Percentiles rank a stretch among this genome's conserved stretches.
phyloP scores from a whole-genome alignment of 805 yeast species.

The Yarrowia sp. region DNA sequence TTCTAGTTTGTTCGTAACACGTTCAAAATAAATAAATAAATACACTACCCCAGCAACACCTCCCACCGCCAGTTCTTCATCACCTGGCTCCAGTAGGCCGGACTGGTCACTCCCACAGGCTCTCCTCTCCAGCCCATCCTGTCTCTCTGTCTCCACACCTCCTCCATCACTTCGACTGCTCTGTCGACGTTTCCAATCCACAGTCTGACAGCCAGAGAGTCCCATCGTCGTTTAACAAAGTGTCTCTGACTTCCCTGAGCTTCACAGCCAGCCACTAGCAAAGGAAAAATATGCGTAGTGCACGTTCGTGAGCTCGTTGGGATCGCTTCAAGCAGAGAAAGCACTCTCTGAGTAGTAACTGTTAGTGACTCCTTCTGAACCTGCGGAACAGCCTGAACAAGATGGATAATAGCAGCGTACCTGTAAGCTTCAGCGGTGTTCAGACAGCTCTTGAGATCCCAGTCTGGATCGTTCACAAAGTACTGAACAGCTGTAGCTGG shows the following conservation, averaged over 20 bases:
- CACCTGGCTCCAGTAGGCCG: slow-evolving; percentile 64
- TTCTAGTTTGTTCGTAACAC: no score
- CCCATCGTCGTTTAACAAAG: slow-evolving; percentile 63
- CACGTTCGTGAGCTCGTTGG: slow-evolving; percentile 57
- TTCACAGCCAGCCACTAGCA: slow-evolving; percentile 65
- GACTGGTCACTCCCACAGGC: slow-evolving; percentile 43
- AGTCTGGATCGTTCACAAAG: slow-evolving; percentile 44
- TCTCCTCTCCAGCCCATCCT: slow-evolving; percentile 37
- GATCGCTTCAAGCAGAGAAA: slow-evolving; percentile 59
- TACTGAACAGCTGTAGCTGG: slow-evolving; percentile 46
- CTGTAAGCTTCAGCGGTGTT: slow-evolving; percentile 72
- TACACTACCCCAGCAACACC: slow-evolving; percentile 51
- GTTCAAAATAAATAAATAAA: slow-evolving; percentile 6
- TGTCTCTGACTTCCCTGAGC: slow-evolving; percentile 58
- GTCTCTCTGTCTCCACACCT: slow-evolving; percentile 68
- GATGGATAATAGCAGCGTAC: slow-evolving; percentile 54
- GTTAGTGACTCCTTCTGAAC: slow-evolving; percentile 55
- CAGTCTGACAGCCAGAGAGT: slow-evolving; percentile 49
- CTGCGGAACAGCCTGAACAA: slow-evolving; percentile 72
- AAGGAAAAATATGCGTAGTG: slow-evolving; percentile 63
- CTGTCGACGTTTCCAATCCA: slow-evolving; percentile 68
- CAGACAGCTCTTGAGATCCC: slow-evolving; percentile 59
- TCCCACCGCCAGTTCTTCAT: slow-evolving; percentile 81
- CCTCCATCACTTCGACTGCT: slow-evolving; percentile 65
- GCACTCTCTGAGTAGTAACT: slow-evolving; percentile 57